phyloP scores from a whole-genome alignment of 1,139 yeast genomes.

The Ogataea hybrid region DNA sequence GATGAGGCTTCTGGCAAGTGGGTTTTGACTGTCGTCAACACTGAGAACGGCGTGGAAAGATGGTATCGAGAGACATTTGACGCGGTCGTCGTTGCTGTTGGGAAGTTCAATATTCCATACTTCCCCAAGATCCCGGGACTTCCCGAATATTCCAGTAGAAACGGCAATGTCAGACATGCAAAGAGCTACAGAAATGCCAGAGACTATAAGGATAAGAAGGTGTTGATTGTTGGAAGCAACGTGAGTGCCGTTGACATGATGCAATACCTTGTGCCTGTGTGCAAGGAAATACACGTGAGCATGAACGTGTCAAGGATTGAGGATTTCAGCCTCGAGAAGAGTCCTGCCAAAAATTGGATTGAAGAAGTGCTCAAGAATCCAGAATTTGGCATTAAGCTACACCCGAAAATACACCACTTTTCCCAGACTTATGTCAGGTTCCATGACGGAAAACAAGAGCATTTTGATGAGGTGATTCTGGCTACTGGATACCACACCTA shows the following conservation, averaged over 20 bases:
- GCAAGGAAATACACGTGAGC: conserved; percentile 40
- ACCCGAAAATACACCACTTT: conserved; percentile 4
- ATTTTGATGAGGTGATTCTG: conserved; percentile 50
- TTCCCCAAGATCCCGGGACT: conserved; percentile 55
- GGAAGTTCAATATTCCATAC: conserved; percentile 54
- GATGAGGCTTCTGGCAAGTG: conserved; percentile 35
- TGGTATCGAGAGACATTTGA: conserved; percentile 39
- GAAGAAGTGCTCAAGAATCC: background rate
- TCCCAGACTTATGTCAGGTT: conserved; percentile 32
- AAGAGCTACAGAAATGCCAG: conserved; percentile 54
- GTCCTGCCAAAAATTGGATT: background rate
- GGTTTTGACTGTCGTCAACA: conserved; percentile 38
- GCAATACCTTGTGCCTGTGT: conserved; percentile 48
- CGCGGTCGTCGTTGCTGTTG: conserved; percentile 55
- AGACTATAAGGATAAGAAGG: conserved; percentile 40
- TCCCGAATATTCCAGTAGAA: conserved; percentile 42
- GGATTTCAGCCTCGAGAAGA: background rate
- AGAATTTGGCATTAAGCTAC: background rate
- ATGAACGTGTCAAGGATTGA: conserved; percentile 16
- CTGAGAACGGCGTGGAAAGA: conserved; percentile 17
- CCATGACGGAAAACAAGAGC: conserved; percentile 36
- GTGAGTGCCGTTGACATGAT: conserved; percentile 60
- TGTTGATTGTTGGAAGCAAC: conserved; percentile 59
- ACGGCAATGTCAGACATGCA: conserved; percentile 56
- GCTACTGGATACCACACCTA: conserved; percentile 63